Evolutionary conservation across 495 filamentous ascomycete genomes (phyloP).

Genomic region (Bathelium albidoporum): DNA sequence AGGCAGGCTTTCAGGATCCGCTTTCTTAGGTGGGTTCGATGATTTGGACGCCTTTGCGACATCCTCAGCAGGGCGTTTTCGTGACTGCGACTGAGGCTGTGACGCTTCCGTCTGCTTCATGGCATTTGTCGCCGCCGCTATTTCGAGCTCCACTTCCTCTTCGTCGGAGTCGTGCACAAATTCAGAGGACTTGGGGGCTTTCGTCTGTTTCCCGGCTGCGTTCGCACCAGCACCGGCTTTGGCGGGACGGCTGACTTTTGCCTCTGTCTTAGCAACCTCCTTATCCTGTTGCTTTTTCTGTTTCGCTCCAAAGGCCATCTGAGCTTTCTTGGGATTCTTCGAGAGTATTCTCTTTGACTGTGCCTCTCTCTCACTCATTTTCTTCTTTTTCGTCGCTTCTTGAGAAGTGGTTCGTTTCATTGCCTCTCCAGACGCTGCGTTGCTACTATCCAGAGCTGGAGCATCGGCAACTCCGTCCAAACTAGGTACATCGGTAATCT

Average conservation of each 20-base stretch:
- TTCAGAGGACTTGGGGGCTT: constrained; percentile 53
- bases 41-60: neutral
- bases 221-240: neutral
- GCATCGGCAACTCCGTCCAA: constrained; percentile 13
- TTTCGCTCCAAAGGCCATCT: constrained; percentile 21
- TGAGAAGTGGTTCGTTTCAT: constrained; percentile 38
- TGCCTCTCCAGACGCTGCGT: constrained; percentile 28
- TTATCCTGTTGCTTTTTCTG: constrained; percentile 25
- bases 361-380: constrained; percentile 48
- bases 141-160: constrained; percentile 40
- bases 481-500: constrained; percentile 46
- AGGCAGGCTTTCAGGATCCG: constrained; percentile 12
- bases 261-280: constrained; percentile 19
- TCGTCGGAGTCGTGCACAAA: constrained; percentile 69
- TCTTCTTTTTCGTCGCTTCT: constrained; percentile 47
- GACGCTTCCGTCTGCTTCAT: constrained; percentile 3
- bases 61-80: constrained; percentile 11
- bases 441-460: constrained; percentile 33
- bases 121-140: neutral
- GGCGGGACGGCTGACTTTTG: constrained; percentile 16
- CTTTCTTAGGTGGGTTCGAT: neutral
- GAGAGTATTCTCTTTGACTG: constrained; percentile 51
- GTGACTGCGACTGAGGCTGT: constrained; percentile 7
- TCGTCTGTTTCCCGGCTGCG: constrained; percentile 36
- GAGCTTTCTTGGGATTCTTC: constrained; percentile 44